Evolutionary conservation across 2,329 filamentous ascomycete species (phyloP), one percentile per base, ranked within the genome.

Genomic region (Monosporascus cannonballus): DNA sequence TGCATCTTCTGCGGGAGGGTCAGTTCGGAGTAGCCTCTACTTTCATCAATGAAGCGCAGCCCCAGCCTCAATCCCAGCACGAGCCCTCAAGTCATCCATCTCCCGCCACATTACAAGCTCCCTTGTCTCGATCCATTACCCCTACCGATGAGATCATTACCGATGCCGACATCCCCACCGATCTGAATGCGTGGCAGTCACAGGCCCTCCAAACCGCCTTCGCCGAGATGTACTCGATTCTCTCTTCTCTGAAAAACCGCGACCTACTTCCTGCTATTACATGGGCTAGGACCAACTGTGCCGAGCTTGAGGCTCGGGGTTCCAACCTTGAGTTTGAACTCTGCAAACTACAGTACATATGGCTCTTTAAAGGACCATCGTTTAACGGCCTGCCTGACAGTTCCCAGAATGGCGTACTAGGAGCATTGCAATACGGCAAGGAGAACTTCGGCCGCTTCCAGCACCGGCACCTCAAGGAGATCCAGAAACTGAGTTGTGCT

Each of bases 261-360:
- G 89, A 96, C 61, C 79, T 97, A 2, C 70, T 80, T 0, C 90
- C 91, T 0, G 94, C 94, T 1, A 97, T 99, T 24, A 74, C 81
- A 51, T 99, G 94, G 94, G 90, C 94, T 0, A 77, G 84, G 38
- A 67, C 78, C 25, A 87, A 96, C 63, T 86, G 84, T 54, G 69
- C 72, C 5, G 76, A 84, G 25, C 78, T 99, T 3, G 90, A 96
- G 64, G 79, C 81, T 4, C 82, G 90, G 47, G 93, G 92, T 3
- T 96, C 90, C 64, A 96, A 96, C 61, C 81, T 99, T 2, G 93
- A 97, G 67, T 99, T 97, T 58, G 93, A 99, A 65, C 83, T 99
- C 2, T 90, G 86, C 71, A 88, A 90, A 59, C 77, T 97, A 18
- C 90, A 96, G 61, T 99, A 89, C 62, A 81, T 97, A 36, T 93